Percentiles rank a stretch among this genome's conserved stretches.
phyloP scores from a whole-genome alignment of 495 filamentous ascomycete species.

The Platismatia glauca region DNA sequence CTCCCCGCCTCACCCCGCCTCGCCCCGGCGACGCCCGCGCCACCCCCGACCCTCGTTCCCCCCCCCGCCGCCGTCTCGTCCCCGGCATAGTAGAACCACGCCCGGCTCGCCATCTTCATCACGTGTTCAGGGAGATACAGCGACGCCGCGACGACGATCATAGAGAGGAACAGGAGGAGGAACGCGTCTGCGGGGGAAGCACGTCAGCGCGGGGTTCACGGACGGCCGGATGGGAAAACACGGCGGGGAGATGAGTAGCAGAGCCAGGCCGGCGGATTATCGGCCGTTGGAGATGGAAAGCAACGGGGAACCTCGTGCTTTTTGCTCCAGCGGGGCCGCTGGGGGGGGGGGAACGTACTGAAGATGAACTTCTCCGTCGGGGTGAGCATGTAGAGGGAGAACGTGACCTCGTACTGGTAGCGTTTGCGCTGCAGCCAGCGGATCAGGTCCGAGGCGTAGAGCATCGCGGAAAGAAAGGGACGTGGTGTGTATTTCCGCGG shows the following conservation, averaged over 20 bases:
- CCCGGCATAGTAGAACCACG: slow-evolving; percentile 90
- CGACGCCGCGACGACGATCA: slow-evolving; percentile 75
- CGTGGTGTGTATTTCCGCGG: not conserved
- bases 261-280: too few relatives aligned
- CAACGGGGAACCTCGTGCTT: not conserved
- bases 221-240: too few relatives aligned
- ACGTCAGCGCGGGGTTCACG: slow-evolving; percentile 6
- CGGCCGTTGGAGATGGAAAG: too few relatives aligned
- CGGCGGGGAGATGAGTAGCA: too few relatives aligned
- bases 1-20: not conserved
- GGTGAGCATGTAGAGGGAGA: slow-evolving; percentile 79
- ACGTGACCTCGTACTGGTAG: slow-evolving; percentile 82
- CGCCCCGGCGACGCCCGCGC: slow-evolving; percentile 4
- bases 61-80: slow-evolving; percentile 43
- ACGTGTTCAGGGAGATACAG: slow-evolving; percentile 92
- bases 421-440: slow-evolving; percentile 67
- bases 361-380: slow-evolving; percentile 78
- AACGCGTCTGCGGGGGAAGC: slow-evolving; percentile 64
- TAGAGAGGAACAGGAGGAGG: slow-evolving; percentile 74
- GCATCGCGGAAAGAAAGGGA: slow-evolving; percentile 28
- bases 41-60: slow-evolving; percentile 6
- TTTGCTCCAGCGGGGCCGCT: too few relatives aligned
- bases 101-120: slow-evolving; percentile 62
- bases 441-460: slow-evolving; percentile 39
- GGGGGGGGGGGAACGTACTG: slow-evolving; percentile 53